These are phyloP conservation scores for Helicosporidium sp. DNA, from an alignment of 139 green algal genomes.

Conservation along the genomic window DNA sequence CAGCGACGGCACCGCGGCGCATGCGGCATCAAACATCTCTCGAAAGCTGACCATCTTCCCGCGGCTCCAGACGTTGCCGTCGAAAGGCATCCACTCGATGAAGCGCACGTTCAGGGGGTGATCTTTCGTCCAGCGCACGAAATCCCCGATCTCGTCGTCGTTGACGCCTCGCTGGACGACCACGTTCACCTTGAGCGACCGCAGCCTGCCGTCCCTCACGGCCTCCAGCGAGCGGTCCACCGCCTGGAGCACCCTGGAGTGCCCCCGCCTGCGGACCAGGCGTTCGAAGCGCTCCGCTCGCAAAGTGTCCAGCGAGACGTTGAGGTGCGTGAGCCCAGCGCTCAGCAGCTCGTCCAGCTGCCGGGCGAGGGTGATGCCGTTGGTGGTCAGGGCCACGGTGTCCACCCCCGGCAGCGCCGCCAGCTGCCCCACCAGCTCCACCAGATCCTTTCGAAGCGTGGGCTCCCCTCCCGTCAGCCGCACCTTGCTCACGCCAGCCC, in stretches of 20 bases:
- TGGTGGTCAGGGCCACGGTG: slow-evolving; percentile 75
- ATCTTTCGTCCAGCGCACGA: slow-evolving; percentile 72
- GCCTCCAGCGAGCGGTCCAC: neutral
- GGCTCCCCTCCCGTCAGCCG: slow-evolving; percentile 91
- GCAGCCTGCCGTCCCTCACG: too few species aligned
- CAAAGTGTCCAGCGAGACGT: slow-evolving; percentile 90
- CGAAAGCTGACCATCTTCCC: slow-evolving; percentile 73
- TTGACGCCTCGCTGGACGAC: slow-evolving; percentile 94
- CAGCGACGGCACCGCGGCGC: too few species aligned
- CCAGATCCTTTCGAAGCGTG: slow-evolving; percentile 73
- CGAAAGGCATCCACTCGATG: slow-evolving; percentile 99
- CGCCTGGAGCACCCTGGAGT: slow-evolving; percentile 62
- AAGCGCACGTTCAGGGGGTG: slow-evolving; percentile 88
- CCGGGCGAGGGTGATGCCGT: slow-evolving; percentile 64
- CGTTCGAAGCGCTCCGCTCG: slow-evolving; percentile 60
- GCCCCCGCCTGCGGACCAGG: slow-evolving; percentile 65
- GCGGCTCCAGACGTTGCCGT: slow-evolving; percentile 83
- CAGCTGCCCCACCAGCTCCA: slow-evolving; percentile 38
- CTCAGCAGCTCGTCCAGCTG: slow-evolving; percentile 38
- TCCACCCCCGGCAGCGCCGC: slow-evolving; percentile 35
- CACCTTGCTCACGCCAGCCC: slow-evolving; percentile 74
- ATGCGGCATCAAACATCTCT: slow-evolving; percentile 41
- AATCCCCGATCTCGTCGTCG: slow-evolving; percentile 87
- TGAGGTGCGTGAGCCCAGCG: slow-evolving; percentile 64
- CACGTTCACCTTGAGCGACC: slow-evolving; percentile 69